Base-by-base conservation (phyloP, 164 flowering plant genomes). In the Vitis rotundifolia region DNA sequence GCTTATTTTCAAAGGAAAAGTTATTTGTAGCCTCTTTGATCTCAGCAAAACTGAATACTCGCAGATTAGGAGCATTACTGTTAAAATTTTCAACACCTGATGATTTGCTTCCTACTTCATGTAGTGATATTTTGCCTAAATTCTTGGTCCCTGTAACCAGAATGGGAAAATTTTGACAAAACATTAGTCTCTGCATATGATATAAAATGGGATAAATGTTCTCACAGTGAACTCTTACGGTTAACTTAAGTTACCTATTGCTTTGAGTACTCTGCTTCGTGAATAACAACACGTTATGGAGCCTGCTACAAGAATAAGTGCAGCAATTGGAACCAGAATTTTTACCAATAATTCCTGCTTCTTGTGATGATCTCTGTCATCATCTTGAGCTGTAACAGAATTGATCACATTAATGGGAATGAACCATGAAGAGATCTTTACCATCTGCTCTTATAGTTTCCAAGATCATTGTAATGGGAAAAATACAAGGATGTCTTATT, bases 1-100 rank as follows among this genome's bases (percentile, higher is more conserved):
- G 50, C 63, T 71, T 71, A 15, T 71, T 71, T 64, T 54, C 74
- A 58, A 18, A 11, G 5, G 67, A 64, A 63, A 71, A 64, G 48
- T 64, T 62, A 64, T 64, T 49, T 2, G 74, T 71, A 37, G 74
- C 74, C 12, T 68, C 74, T 28, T 48, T 72, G 8, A 77, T 52
- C 61, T 8, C 11, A 9, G 61, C 61, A 26, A 59, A 26, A 59
- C 61, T 59, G 19, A 55, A 55, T 18, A 13, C 59, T 55, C 10
- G 59, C 59, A 58, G 19, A 58, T 58, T 58, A 2, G 61, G 28
- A 58, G 18, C 61, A 58, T 58, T 58, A 5, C 61, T 18, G 26
- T 58, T 58, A 18, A 58, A 9, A 19, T 58, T 3, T 19, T 8
- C 28, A 18, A 29, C 61, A 0, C 5, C 29, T 18, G 61, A 22